Conservation (phyloP, 495 filamentous ascomycete species). For the Aspergillus bertholletiae region DNA sequence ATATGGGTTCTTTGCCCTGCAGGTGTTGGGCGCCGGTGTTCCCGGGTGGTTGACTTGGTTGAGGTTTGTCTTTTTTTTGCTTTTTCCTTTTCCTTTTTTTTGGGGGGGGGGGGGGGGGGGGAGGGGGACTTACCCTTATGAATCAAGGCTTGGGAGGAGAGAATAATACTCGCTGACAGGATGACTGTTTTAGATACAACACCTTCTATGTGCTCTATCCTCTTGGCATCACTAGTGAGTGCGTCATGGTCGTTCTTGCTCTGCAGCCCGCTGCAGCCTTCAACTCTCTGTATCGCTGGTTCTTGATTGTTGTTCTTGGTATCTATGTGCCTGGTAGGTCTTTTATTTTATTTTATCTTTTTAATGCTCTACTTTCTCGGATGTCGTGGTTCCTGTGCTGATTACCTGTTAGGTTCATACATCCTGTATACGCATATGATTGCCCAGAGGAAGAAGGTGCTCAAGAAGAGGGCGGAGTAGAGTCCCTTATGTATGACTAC, state of each 20-base stretch:
- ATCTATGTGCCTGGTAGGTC: slow-evolving; percentile 79
- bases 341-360: slow-evolving; percentile 2
- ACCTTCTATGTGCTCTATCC: slow-evolving; percentile 92
- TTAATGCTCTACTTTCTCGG: too few species aligned
- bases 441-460: slow-evolving; percentile 73
- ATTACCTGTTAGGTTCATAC: slow-evolving; percentile 62
- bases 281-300: slow-evolving; percentile 49
- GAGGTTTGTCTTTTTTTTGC: slow-evolving; percentile 36
- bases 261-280: slow-evolving; percentile 54
- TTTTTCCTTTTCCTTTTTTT: slow-evolving; percentile 6
- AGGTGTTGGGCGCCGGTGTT: slow-evolving; percentile 54
- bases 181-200: slow-evolving; percentile 65
- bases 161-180: too few species aligned
- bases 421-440: slow-evolving; percentile 95
- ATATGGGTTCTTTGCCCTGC: slow-evolving; percentile 82
- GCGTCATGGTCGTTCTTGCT: slow-evolving; percentile 65
- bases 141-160: too few species aligned
- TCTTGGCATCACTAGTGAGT: slow-evolving; percentile 83
- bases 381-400: slow-evolving; percentile 20
- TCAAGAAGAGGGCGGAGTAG: slow-evolving; percentile 43
- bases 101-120: too few species aligned
- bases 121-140: slow-evolving; percentile 4
- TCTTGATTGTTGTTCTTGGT: slow-evolving; percentile 58
- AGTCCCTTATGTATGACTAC: not conserved
- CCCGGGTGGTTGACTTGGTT: slow-evolving; percentile 74